Evolutionary conservation across 2,329 filamentous ascomycete genomes (phyloP), one percentile per base, ranked within the genome.

Genomic region (Colletotrichum sp.): DNA sequence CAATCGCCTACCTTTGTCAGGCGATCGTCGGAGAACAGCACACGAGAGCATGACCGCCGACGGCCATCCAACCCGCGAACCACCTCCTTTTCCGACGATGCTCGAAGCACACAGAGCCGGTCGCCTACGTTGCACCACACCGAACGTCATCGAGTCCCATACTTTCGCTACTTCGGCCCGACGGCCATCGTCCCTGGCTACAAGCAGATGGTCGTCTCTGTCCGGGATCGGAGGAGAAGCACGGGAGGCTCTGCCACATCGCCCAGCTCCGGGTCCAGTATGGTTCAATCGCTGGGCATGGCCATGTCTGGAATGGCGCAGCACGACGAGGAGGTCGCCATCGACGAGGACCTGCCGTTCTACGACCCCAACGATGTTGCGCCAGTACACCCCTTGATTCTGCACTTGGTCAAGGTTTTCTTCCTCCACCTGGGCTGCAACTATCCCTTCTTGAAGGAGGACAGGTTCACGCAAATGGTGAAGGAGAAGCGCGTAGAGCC

Each of bases 101-200:
- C 83, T 21, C 83, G 82, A 30, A 87, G 85, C 77, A 82, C 84
- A 1, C 82, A 81, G 71, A 84, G 83, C 71, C 84, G 84, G 32
- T 90, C 89, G 26, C 88, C 89, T 2, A 80, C 86, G 13, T 84
- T 88, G 66, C 86, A 90, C 77, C 87, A 90, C 79, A 84, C 87
- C 34, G 88, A 90, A 82, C 88, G 90, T 77, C 88, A 94, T 81
- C 90, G 93, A 70, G 95, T 98, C 78, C 95, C 95, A 0, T 98
- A 97, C 83, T 98, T 98, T 80, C 90, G 96, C 76, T 98, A 97
- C 84, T 97, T 98, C 82, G 96, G 95, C 0, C 95, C 95, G 0
- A 98, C 96, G 1, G 96, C 95, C 77, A 98, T 98, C 81, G 95
- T 97, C 69, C 95, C 95, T 2, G 95, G 95, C 26, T 98, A 96